Evolutionary conservation across 345 rosid genomes (phyloP).

Genomic region (Bruguiera gymnorhiza): DNA sequence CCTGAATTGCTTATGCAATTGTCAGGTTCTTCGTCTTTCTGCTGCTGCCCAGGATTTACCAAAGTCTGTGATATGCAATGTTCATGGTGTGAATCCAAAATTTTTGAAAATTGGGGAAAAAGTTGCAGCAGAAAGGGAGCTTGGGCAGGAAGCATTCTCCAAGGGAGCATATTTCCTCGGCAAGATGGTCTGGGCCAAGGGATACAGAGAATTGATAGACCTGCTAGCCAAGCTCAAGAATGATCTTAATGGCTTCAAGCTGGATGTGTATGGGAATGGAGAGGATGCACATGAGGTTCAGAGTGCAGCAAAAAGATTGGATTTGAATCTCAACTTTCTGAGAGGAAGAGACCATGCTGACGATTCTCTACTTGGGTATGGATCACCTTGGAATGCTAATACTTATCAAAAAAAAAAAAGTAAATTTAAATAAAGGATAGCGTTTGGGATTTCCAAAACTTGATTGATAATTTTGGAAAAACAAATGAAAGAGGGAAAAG

Average conservation of each 20-base stretch:
- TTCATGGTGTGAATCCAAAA: constrained; percentile 94
- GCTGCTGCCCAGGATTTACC: constrained; percentile 95
- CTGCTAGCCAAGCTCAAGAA: constrained; percentile 68
- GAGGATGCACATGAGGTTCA: constrained; percentile 92
- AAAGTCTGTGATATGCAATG: constrained; percentile 86
- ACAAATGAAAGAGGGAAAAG: background rate
- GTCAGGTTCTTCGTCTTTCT: constrained; percentile 94
- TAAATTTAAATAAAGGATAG: background rate
- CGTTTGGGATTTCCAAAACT: background rate
- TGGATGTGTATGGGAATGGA: constrained; percentile 95
- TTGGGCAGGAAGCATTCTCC: constrained; percentile 88
- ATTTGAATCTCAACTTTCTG: constrained; percentile 76
- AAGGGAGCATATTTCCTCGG: constrained; percentile 97
- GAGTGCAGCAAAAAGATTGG: constrained; percentile 57
- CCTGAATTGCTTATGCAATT: constrained; percentile 10
- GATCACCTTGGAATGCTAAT: background rate
- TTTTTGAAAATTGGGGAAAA: constrained; percentile 89
- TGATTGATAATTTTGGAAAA: background rate
- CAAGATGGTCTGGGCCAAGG: constrained; percentile 99
- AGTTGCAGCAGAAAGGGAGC: constrained; percentile 72
- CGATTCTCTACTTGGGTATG: constrained; percentile 87
- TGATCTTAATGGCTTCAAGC: constrained; percentile 75
- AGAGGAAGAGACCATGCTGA: constrained; percentile 95
- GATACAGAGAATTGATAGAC: constrained; percentile 89
- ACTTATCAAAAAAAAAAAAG: background rate